phyloP scores from a whole-genome alignment of 805 yeast genomes.

The Zygosaccharomyces lentus region DNA sequence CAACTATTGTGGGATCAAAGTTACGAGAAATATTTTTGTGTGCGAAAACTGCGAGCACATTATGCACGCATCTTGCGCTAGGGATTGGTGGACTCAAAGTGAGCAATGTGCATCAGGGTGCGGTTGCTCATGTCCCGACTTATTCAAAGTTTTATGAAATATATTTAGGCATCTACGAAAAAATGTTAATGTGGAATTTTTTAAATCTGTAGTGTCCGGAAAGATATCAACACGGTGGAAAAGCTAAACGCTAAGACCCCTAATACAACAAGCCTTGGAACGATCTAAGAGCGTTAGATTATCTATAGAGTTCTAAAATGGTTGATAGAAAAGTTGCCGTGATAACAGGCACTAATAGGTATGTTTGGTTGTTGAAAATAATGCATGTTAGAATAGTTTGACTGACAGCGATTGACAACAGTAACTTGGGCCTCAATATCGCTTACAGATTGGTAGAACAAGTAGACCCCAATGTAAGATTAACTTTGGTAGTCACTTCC shows the following conservation, averaged over 20 bases:
- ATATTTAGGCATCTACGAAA: too few species aligned
- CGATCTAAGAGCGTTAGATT: neutral
- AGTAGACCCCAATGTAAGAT: constrained; percentile 46
- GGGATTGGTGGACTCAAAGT: constrained; percentile 66
- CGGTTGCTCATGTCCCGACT: constrained; percentile 64
- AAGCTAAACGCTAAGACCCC: neutral
- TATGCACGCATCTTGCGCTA: constrained; percentile 73
- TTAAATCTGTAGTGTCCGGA: neutral
- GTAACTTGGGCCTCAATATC: constrained; percentile 80
- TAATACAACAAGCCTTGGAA: neutral
- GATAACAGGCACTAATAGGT: constrained; percentile 44
- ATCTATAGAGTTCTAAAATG: constrained; percentile 7
- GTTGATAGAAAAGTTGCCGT: constrained; percentile 38
- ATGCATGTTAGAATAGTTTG: neutral
- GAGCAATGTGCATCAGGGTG: constrained; percentile 79
- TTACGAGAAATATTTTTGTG: constrained; percentile 54
- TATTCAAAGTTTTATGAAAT: constrained; percentile 18
- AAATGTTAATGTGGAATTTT: neutral
- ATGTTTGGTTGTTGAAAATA: constrained; percentile 4
- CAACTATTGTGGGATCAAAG: constrained; percentile 58
- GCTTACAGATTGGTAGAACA: constrained; percentile 73
- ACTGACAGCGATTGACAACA: constrained; percentile 16
- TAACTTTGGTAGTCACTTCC: constrained; percentile 85
- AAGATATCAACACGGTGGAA: neutral
- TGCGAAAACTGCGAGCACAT: constrained; percentile 78